Evolutionary conservation across 495 filamentous ascomycete species (phyloP), one percentile per base, ranked within the genome.

Genomic region (Hapsidospora chrysogenum): DNA sequence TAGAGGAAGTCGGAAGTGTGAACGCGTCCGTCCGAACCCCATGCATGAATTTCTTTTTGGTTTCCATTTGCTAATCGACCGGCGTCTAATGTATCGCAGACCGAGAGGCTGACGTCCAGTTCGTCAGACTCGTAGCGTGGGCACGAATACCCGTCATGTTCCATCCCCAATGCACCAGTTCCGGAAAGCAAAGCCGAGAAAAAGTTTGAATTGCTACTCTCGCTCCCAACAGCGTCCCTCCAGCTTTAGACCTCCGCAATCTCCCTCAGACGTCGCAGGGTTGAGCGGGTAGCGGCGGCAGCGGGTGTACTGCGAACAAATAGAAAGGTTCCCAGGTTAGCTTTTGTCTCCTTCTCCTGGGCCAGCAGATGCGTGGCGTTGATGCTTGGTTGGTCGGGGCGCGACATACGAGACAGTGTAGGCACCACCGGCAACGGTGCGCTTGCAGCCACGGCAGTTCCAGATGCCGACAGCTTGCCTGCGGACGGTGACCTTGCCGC

Each of bases 201-300:
- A n/a, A 56, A 52, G 39, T 38, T 26, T 44, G 50, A 44, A 33
- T 37, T 48, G 35, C 42, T 43, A n/a, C 46, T 11, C 17, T 32
- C 37, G 38, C 41, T 31, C 13, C 18, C 29, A n/a, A n/a, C 18
- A 27, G 29, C 48, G 41, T 52, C 25, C 33, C 33, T 36, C 22
- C 21, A 36, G 16, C 20, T 22, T 57, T 84, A 97, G 54, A 92
- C 81, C 76, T 96, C 89, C 56, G 83, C 80, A 68, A 96, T 92
- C 65, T 96, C 89, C 56, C 89, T 77, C 66, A 97, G 74, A 69
- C 89, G 76, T 61, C 92, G 81, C 61, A 97, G 89, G 47, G 89
- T 97, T 44, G 87, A 95, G 59, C 92, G 76, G 60, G 85, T 92
- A 37, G 89, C 85, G 48, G 89, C 87, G 38, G 89, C 89, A 47